Percentiles rank a stretch among this genome's conserved stretches.
Evolutionary conservation across 305 asterid species (phyloP).

Genomic region (Coffea humblotiana): DNA sequence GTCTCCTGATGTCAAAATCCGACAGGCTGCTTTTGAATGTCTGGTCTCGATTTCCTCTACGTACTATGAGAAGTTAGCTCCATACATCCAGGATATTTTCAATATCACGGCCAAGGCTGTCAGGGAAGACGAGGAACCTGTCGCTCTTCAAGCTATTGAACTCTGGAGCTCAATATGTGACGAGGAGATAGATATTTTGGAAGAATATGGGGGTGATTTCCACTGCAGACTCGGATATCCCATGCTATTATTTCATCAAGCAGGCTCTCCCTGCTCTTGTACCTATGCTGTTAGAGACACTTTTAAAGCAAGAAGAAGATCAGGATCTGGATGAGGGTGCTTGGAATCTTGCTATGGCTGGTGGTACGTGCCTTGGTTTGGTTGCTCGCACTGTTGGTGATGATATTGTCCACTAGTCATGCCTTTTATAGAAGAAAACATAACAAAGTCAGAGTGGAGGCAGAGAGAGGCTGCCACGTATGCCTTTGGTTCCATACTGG

Average conservation of each 20-base stretch:
- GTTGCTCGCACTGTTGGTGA: conserved; percentile 92
- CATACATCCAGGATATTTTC: conserved; percentile 79
- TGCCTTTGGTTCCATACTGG: conserved; percentile 95
- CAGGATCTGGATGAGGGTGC: conserved; percentile 96
- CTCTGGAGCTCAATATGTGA: conserved; percentile 94
- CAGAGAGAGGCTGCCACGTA: conserved; percentile 92
- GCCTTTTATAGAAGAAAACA: conserved; percentile 87
- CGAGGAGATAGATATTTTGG: conserved; percentile 87
- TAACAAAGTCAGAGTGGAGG: conserved; percentile 82
- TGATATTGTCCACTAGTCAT: conserved; percentile 85
- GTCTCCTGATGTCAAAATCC: conserved; percentile 75
- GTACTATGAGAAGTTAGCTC: conserved; percentile 79
- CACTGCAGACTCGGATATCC: conserved; percentile 75
- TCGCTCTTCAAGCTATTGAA: conserved; percentile 96
- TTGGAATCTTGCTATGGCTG: conserved; percentile 98
- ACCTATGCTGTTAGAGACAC: conserved; percentile 82
- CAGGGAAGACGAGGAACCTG: conserved; percentile 78
- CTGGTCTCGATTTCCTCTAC: conserved; percentile 84
- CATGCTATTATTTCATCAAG: conserved; percentile 77
- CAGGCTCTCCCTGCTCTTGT: conserved; percentile 94
- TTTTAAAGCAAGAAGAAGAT: conserved; percentile 92
- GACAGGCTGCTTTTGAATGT: conserved; percentile 93
- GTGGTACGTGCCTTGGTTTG: conserved; percentile 95
- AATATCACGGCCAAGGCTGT: conserved; percentile 84
- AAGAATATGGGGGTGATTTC: conserved; percentile 74